Evolutionary conservation across 2,329 filamentous ascomycete species (phyloP).

Genomic region (Apiospora hydei): DNA sequence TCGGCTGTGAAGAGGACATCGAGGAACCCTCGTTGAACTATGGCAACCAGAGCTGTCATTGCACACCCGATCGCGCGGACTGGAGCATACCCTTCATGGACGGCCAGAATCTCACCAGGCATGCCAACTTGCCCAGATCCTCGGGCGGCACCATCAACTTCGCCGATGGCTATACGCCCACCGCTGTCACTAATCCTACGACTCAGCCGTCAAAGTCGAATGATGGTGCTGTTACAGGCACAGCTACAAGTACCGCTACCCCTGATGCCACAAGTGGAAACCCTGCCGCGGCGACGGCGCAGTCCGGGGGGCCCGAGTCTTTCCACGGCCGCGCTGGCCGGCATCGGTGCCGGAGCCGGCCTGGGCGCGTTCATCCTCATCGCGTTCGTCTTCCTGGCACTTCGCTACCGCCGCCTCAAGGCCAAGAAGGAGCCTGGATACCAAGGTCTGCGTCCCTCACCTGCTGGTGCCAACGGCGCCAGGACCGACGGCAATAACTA

Average conservation of each 20-base stretch:
- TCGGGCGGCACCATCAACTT: background rate
- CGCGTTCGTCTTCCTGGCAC: background rate
- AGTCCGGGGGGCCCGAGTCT: background rate
- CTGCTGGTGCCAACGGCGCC: background rate
- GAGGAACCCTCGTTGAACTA: background rate
- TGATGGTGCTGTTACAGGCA: background rate
- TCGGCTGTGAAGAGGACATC: conserved; percentile 31
- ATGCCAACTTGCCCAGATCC: background rate
- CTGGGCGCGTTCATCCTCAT: background rate
- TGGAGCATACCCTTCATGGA: background rate
- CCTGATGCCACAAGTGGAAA: background rate
- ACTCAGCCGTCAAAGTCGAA: background rate
- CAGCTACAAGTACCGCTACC: background rate
- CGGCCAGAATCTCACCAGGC: background rate
- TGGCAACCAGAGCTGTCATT: background rate
- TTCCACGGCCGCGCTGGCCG: background rate
- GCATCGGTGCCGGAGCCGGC: conserved; percentile 3
- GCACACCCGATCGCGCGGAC: background rate
- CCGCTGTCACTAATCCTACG: background rate
- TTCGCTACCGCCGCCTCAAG: conserved; percentile 4
- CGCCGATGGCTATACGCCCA: background rate
- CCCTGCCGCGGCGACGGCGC: background rate
- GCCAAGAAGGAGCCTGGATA: background rate
- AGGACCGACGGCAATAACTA: background rate
- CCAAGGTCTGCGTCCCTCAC: background rate